Base-by-base conservation (phyloP, 164 flowering plant species). In the Annona squamosa region DNA sequence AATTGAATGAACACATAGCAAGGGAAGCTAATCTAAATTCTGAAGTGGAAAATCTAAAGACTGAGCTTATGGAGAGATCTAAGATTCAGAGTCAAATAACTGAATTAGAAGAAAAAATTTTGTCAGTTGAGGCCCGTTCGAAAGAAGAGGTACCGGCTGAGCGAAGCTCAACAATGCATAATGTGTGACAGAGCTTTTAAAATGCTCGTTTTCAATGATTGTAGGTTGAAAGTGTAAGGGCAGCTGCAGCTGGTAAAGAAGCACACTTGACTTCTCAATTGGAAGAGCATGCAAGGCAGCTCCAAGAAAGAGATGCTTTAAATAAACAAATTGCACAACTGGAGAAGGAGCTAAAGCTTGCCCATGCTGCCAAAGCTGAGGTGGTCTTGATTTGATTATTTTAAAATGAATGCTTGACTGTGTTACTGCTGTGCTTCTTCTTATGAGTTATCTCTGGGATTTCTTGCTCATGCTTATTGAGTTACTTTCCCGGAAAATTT, bases 21-120 rank as follows among this genome's bases (percentile, higher is more conserved):
- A 77, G 75, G 48, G 87, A 84, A 76, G 86, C 80, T 65, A 71
- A 79, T 70, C 61, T 90, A 68, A 86, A 73, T 70, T 76, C 77
- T 64, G 86, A 86, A 80, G 56, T 86, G 68, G 93, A 82, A 75
- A 87, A 71, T 72, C 86, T 90, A 72, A 88, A 79, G 76, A 84
- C 84, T 16, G 94, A 89, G 72, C 75, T 79, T 76, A 79, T 77
- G 42, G 90, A 88, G 82, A 90, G 88, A 57, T 68, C 86, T 65
- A 76, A 63, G 65, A 69, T 91, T 80, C 79, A 86, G 71, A 74
- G 85, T 63, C 86, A 71, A 46, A 46, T 86, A 12, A 79, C 73
- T 67, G 92, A 89, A 73, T 89, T 95, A 65, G 90, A 90, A 74
- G 82, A 87, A 43, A 77, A 86, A 68, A 72, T 87, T 61, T 63